Conservation (phyloP, 192 early-diverging fungal genomes). For the Entophlyctis luteolus region DNA sequence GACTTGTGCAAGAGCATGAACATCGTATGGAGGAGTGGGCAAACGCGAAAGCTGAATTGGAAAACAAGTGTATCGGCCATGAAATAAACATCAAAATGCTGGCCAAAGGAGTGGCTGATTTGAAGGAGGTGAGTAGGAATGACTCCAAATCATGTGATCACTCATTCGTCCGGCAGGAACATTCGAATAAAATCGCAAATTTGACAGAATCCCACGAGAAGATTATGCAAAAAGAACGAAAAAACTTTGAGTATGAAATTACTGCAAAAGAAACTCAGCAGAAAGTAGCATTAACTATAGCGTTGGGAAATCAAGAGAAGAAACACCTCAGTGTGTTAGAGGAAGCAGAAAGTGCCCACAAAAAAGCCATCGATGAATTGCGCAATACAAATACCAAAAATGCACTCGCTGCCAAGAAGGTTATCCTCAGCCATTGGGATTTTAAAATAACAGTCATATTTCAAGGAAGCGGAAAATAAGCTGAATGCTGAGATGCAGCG, state of each 20-base stretch:
- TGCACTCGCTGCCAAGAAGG: slow-evolving; percentile 41
- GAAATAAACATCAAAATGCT: slow-evolving; percentile 30
- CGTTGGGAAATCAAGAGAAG: slow-evolving; percentile 39
- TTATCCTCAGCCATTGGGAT: not conserved
- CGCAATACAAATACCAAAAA: slow-evolving; percentile 34
- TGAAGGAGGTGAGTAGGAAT: slow-evolving; percentile 19
- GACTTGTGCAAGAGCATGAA: slow-evolving; percentile 5
- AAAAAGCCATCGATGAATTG: slow-evolving; percentile 41
- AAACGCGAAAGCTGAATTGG: slow-evolving; percentile 14
- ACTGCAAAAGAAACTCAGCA: slow-evolving; percentile 44
- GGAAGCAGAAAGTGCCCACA: slow-evolving; percentile 35
- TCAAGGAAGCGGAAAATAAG: slow-evolving; percentile 23
- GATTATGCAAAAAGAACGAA: slow-evolving; percentile 21
- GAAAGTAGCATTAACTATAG: slow-evolving; percentile 38
- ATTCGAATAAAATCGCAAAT: slow-evolving; percentile 16
- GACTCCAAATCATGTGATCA: slow-evolving; percentile 4
- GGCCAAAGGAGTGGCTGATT: slow-evolving; percentile 10
- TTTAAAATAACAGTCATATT: not conserved
- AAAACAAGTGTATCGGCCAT: slow-evolving; percentile 15
- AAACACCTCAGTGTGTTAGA: slow-evolving; percentile 20
- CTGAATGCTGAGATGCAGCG: slow-evolving; percentile 12
- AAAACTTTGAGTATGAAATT: slow-evolving; percentile 35
- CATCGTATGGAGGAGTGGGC: slow-evolving; percentile 18
- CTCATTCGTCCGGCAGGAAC: slow-evolving; percentile 13
- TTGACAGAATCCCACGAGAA: slow-evolving; percentile 18